phyloP scores from a whole-genome alignment of 345 rosid genomes.

The Geranium rotundifolium region DNA sequence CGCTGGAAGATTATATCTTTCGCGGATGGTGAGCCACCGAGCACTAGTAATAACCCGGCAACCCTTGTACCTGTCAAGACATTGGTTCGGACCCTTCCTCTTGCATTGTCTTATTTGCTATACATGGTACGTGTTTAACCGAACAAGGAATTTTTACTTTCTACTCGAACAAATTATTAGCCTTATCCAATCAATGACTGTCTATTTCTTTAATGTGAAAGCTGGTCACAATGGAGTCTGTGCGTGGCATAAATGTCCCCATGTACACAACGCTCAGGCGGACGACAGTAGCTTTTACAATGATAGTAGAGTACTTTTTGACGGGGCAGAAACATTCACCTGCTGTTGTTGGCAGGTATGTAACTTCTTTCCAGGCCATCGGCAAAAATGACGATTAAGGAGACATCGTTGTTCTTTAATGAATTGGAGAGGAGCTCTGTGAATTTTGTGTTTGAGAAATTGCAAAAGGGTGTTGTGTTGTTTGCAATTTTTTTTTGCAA shows the following conservation, averaged over 20 bases:
- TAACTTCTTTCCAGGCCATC: conserved; percentile 1
- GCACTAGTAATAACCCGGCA: conserved; percentile 13
- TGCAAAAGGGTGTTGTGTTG: too few species aligned
- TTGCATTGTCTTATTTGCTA: conserved; percentile 39
- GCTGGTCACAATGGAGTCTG: conserved; percentile 70
- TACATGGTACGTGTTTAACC: conserved; percentile 16
- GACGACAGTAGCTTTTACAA: conserved; percentile 59
- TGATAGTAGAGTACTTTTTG: conserved; percentile 50
- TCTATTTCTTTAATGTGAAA: conserved; percentile 12
- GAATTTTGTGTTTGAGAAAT: too few species aligned
- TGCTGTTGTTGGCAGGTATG: conserved; percentile 46
- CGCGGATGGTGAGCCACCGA: conserved; percentile 20
- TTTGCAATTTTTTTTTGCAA: too few species aligned
- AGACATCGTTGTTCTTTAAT: conserved; percentile 2
- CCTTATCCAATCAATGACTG: conserved; percentile 1
- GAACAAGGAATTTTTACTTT: background rate
- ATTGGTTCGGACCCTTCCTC: conserved; percentile 37
- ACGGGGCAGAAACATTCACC: conserved; percentile 42
- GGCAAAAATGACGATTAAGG: background rate
- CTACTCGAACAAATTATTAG: background rate
- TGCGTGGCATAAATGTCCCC: conserved; percentile 62
- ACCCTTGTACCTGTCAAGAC: conserved; percentile 33
- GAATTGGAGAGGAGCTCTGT: too few species aligned
- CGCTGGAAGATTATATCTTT: conserved; percentile 41
- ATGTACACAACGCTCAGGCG: conserved; percentile 76